Evolutionary conservation across 1,284 basidiomycete genomes (phyloP).

Genomic region (Pulveroboletus sp.): DNA sequence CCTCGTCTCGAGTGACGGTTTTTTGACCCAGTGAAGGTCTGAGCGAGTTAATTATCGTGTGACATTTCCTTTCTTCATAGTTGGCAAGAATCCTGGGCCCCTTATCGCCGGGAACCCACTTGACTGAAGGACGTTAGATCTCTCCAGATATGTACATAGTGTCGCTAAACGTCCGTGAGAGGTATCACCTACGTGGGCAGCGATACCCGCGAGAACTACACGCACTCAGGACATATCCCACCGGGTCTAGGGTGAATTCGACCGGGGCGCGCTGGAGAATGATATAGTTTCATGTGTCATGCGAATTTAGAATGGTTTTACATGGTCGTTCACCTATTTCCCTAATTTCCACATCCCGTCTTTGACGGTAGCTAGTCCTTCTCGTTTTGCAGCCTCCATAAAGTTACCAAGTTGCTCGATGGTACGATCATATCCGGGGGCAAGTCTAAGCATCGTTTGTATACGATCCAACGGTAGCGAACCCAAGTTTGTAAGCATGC

Average conservation of each 20-base stretch:
- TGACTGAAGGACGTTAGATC: background rate
- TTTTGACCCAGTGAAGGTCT: too few relatives aligned
- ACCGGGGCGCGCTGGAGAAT: background rate
- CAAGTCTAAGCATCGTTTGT: conserved; percentile 80
- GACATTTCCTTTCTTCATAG: background rate
- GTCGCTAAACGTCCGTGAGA: too few relatives aligned
- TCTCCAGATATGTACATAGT: too few relatives aligned
- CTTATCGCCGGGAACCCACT: background rate
- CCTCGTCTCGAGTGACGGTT: background rate
- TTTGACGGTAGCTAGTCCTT: conserved; percentile 69
- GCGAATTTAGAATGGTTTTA: background rate
- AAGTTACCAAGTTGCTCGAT: conserved; percentile 75
- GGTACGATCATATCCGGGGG: conserved; percentile 75
- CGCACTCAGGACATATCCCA: background rate
- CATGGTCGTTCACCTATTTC: conserved; percentile 12
- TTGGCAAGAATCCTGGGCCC: background rate
- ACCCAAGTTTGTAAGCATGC: conserved; percentile 84
- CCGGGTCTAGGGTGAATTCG: background rate
- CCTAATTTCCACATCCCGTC: conserved; percentile 77
- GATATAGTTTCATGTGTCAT: background rate
- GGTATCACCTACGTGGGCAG: too few relatives aligned
- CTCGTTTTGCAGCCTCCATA: conserved; percentile 75
- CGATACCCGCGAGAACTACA: background rate
- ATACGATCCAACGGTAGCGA: conserved; percentile 72
- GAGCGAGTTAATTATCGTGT: too few relatives aligned